Evolutionary conservation across 2,329 filamentous ascomycete species (phyloP), one percentile per base, ranked within the genome.

Genomic region (Aureobasidium sp.): DNA sequence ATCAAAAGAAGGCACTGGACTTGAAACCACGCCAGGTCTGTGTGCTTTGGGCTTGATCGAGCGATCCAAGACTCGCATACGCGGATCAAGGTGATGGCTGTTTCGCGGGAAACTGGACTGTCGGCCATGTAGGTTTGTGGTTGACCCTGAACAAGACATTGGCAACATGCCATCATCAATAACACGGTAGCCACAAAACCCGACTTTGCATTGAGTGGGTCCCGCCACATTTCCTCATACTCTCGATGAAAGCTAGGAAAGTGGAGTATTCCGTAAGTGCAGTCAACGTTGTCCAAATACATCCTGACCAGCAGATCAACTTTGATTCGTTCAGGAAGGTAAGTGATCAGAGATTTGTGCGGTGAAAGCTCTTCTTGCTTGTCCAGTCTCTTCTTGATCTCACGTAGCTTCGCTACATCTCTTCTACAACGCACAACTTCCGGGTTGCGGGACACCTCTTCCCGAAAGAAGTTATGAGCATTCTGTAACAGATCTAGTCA

Each of bases 221-320:
- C 63, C 3, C 73, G 68, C 81, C 81, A 84, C 64, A 79, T 80
- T 0, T 58, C 68, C 3, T 72, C 63, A 65, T 83, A 85, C 8
- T 82, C 78, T 22, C 71, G 65, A 74, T 76, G 76, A 63, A 85
- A 86, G 0, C 75, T 78, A 0, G 82, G 81, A 5, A 73, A 68
- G 61, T 85, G 82, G 0, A 85, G 68, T 48, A 85, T 79, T 3
- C 81, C 77, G 57, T 82, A 78, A 0, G 76, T 74, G 1, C 75
- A 77, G 63, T 83, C 83, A 62, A 81, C 83, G 0, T 72, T 78
- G 2, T 70, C 69, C 47, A 84, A 77, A 68, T 85, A 86, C 0
- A 79, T 65, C 1, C 68, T 62, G 7, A 76, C 73, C 68, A 80
- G 75, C 14, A 66, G 41, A 62, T 84, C 79, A 0, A 78, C 70